These are phyloP conservation scores for Boletus bicolor DNA, from an alignment of 768 basidiomycete genomes.

Conservation along the genomic window DNA sequence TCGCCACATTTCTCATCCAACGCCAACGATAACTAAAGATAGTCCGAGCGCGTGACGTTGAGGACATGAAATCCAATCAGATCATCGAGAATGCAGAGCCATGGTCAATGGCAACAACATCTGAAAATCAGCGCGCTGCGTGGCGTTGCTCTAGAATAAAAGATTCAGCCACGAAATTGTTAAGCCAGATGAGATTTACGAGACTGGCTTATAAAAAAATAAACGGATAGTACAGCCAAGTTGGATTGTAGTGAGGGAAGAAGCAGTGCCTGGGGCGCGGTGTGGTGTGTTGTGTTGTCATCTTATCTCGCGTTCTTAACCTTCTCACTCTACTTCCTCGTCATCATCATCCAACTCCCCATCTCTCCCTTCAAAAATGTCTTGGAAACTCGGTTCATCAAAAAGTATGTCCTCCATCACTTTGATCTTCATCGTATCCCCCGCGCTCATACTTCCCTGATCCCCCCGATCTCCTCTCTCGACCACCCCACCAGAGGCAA, in stretches of 20 bases:
- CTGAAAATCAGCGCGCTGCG: neutral
- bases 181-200: no score
- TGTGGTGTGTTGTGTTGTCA: neutral
- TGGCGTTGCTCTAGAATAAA: no score
- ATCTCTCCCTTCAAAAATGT: constrained; percentile 37
- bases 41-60: neutral
- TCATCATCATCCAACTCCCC: no score
- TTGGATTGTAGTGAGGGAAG: no score
- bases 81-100: neutral
- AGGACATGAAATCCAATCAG: neutral
- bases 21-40: neutral
- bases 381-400: constrained; percentile 50
- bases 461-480: constrained; percentile 4
- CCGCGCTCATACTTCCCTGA: neutral
- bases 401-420: constrained; percentile 29
- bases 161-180: no score
- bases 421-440: no score
- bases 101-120: neutral
- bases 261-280: no score
- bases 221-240: no score
- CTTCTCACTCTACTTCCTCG: neutral
- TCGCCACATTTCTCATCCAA: neutral
- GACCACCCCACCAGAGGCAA: constrained; percentile 45
- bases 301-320: constrained; percentile 5
- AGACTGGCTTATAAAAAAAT: no score